Base-by-base conservation (phyloP, 371 early-diverging fungal genomes). In the Coemansia sp. region DNA sequence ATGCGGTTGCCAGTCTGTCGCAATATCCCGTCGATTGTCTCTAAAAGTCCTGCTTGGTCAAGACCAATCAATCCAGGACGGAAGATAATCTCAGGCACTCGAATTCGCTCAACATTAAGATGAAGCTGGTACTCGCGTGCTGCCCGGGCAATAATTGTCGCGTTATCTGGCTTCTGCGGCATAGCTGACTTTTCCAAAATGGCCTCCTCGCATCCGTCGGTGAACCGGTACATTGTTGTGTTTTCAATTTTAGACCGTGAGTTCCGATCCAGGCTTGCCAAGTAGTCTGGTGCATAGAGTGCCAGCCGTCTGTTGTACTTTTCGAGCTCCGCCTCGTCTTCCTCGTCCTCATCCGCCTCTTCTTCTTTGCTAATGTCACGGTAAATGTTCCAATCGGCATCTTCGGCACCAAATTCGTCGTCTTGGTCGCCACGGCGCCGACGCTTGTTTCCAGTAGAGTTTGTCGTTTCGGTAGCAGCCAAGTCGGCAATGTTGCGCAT, bases 321-420 rank as follows among this genome's bases (percentile, higher is more conserved):
- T 23, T 87, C 83, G 16, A 92, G 90, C 64, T 91, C 90, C 56
- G 93, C 94, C 64, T 93, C 95, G 28, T 93, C 94, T 33, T 91
- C 92, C 1, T 88, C 86, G 47, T 93, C 92, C 28, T 93, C 93
- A 21, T 92, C 92, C 0, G 88, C 85, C 48, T 92, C 92, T 55
- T 93, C 93, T 50, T 93, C 94, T 30, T 88, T 86, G 66, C 87
- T 93, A 62, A 95, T 93, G 72, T 93, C 91, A 30, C 92, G 85
- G 67, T 96, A 96, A 53, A 96, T 87, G 70, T 86, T 86, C 96
- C 96, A 96, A 69, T 95, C 95, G 7, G 88, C 91, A 72, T 94
- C 95, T 71, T 94, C 90, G n/a, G 89, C 90, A 23, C 96, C 96
- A 85, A 96, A 96, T 1, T 88, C 89, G 67, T 96, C 95, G 78